These are phyloP conservation scores for Syzygium grande DNA, from an alignment of 345 rosid genomes.

Conservation along the genomic window DNA sequence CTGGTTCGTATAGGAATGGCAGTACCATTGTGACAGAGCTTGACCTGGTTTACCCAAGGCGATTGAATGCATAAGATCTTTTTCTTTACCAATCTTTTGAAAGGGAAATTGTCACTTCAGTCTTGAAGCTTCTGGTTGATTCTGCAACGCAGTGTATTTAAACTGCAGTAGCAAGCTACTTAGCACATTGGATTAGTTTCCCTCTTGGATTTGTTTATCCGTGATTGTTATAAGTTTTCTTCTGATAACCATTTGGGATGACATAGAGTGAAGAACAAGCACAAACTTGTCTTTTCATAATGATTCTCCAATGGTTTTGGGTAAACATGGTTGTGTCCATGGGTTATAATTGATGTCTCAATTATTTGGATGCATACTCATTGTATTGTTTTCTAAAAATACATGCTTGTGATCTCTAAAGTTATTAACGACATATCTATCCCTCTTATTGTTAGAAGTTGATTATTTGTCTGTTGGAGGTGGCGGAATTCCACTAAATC, in stretches of 20 bases:
- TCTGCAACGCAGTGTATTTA: constrained; percentile 2
- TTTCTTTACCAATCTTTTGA: constrained; percentile 2
- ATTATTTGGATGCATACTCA: not conserved
- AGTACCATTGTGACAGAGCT: constrained; percentile 67
- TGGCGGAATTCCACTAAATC: not conserved
- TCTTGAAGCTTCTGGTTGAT: not conserved
- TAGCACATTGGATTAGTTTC: not conserved
- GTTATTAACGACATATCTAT: not conserved
- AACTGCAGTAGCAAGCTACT: not conserved
- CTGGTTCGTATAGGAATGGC: constrained; percentile 66
- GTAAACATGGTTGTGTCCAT: not conserved
- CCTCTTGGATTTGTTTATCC: not conserved
- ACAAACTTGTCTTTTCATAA: not conserved
- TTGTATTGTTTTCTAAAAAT: not conserved
- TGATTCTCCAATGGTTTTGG: not conserved
- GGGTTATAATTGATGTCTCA: not conserved
- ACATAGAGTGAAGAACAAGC: not conserved
- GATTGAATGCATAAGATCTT: constrained; percentile 18
- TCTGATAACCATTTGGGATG: not conserved
- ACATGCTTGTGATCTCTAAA: not conserved
- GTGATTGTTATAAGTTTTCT: not conserved
- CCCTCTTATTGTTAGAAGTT: not conserved
- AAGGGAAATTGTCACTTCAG: constrained; percentile 7
- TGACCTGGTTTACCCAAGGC: constrained; percentile 17
- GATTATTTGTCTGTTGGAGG: not conserved